A percentile compares a stretch with the other conserved stretches of the same genome.
Evolutionary conservation across 768 basidiomycete genomes (phyloP).

Genomic region (Suillus tomentosus): DNA sequence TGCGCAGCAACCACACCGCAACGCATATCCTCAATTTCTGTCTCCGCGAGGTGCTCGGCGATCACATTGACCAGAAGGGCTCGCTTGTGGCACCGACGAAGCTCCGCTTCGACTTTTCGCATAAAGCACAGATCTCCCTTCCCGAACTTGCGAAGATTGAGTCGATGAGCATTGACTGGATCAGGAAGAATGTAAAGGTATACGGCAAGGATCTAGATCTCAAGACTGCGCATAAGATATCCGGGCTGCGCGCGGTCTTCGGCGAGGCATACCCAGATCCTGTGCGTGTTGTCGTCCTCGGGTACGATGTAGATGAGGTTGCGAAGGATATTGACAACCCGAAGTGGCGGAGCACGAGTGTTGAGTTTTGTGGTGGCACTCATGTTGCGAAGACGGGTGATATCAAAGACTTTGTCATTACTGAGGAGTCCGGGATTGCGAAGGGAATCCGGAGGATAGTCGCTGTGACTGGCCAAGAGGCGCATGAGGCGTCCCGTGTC

Average conservation of each 20-base stretch:
- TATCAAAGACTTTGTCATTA: slow-evolving; percentile 95
- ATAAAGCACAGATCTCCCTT: slow-evolving; percentile 83
- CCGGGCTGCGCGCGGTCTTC: slow-evolving; percentile 96
- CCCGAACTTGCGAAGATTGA: slow-evolving; percentile 85
- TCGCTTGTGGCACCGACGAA: slow-evolving; percentile 95
- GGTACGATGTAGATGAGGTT: slow-evolving; percentile 86
- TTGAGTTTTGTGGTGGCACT: slow-evolving; percentile 99
- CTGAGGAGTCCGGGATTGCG: slow-evolving; percentile 95
- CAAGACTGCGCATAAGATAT: slow-evolving; percentile 76
- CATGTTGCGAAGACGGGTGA: slow-evolving; percentile 97
- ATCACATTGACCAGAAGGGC: slow-evolving; percentile 98
- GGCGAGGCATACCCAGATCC: slow-evolving; percentile 98
- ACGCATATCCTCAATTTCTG: slow-evolving; percentile 97
- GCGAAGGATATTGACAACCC: slow-evolving; percentile 81
- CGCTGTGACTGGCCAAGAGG: slow-evolving; percentile 94
- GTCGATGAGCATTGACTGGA: slow-evolving; percentile 83
- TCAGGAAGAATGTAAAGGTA: slow-evolving; percentile 85
- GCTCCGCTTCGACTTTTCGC: slow-evolving; percentile 97
- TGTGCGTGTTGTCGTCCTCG: slow-evolving; percentile 91
- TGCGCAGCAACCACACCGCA: slow-evolving; percentile 97
- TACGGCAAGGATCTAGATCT: slow-evolving; percentile 86
- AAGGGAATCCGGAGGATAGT: slow-evolving; percentile 96
- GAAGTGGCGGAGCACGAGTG: slow-evolving; percentile 88
- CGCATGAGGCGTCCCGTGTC: slow-evolving; percentile 72
- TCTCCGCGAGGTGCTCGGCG: slow-evolving; percentile 91